Percentiles rank a stretch among this genome's conserved stretches.
Conservation (phyloP, 129 eudicot genomes). For the Centella asiatica region DNA sequence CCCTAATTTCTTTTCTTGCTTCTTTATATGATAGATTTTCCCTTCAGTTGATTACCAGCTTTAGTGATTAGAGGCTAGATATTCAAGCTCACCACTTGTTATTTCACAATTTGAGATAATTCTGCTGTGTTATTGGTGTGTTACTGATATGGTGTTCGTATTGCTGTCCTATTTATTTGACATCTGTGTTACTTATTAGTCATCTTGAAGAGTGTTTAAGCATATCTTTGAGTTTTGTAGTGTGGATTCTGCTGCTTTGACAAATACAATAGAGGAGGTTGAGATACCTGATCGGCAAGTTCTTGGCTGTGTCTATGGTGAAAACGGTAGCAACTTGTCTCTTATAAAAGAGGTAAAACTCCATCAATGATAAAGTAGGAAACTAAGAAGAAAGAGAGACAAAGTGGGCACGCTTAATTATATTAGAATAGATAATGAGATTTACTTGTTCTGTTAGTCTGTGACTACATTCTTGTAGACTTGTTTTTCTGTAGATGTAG, state of each 20-base stretch:
- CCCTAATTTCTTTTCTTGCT: not conserved
- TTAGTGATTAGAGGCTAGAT: not conserved
- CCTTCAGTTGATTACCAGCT: not conserved
- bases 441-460: not conserved
- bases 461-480: not conserved
- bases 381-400: not conserved
- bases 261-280: conserved; percentile 22
- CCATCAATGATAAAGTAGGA: not conserved
- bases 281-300: conserved; percentile 17
- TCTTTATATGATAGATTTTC: not conserved
- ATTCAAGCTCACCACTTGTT: not conserved
- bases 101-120: not conserved
- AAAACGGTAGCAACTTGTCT: conserved; percentile 32
- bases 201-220: not conserved
- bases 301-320: conserved; percentile 28
- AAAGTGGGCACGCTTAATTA: not conserved
- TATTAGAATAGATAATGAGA: not conserved
- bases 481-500: not conserved
- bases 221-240: conserved; percentile 8
- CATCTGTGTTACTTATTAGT: not conserved
- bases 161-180: not conserved
- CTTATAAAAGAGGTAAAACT: conserved; percentile 29
- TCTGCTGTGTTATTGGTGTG: no score
- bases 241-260: conserved; percentile 8
- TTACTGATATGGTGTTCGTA: not conserved